Conservation (phyloP, 2,329 filamentous ascomycete species). For the Decorospora gaudefroyi region DNA sequence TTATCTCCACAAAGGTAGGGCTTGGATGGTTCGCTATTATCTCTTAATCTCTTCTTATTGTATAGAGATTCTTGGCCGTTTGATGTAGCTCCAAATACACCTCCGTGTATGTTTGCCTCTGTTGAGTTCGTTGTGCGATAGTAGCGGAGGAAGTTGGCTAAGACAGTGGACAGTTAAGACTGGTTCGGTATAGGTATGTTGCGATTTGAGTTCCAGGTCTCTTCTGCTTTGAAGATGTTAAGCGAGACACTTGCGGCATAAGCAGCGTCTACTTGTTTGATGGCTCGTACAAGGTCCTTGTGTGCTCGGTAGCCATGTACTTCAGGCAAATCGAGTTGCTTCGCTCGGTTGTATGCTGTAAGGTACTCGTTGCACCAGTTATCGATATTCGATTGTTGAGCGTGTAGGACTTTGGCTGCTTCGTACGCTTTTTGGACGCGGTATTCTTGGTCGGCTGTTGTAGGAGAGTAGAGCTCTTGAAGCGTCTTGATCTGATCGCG, state of each 20-base stretch:
- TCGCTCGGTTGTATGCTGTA: slow-evolving; percentile 13
- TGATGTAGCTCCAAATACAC: slow-evolving; percentile 8
- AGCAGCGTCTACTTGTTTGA: slow-evolving; percentile 15
- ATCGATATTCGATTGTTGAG: no score
- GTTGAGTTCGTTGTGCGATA: slow-evolving; percentile 9
- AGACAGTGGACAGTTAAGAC: slow-evolving; percentile 6
- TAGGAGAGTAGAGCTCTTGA: no score
- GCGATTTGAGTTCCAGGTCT: slow-evolving; percentile 7
- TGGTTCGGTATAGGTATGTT: slow-evolving; percentile 2
- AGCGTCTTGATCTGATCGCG: no score
- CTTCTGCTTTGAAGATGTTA: slow-evolving; percentile 14
- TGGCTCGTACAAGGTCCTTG: slow-evolving; percentile 19
- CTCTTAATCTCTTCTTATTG: slow-evolving; percentile 12
- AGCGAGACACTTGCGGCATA: slow-evolving; percentile 11
- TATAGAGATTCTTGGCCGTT: slow-evolving; percentile 15
- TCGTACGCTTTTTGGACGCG: no score
- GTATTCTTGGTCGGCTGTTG: no score
- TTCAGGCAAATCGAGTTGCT: slow-evolving; percentile 15
- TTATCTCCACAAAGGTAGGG: slow-evolving; percentile 14
- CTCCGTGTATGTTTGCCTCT: slow-evolving; percentile 4
- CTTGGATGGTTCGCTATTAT: slow-evolving; percentile 1
- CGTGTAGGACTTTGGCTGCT: no score
- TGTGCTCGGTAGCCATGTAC: slow-evolving; percentile 11
- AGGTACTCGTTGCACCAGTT: slow-evolving; percentile 17
- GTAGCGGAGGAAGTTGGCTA: slow-evolving; percentile 11